Conservation (phyloP, 805 yeast species). For the Metschnikowia reukaufii region DNA sequence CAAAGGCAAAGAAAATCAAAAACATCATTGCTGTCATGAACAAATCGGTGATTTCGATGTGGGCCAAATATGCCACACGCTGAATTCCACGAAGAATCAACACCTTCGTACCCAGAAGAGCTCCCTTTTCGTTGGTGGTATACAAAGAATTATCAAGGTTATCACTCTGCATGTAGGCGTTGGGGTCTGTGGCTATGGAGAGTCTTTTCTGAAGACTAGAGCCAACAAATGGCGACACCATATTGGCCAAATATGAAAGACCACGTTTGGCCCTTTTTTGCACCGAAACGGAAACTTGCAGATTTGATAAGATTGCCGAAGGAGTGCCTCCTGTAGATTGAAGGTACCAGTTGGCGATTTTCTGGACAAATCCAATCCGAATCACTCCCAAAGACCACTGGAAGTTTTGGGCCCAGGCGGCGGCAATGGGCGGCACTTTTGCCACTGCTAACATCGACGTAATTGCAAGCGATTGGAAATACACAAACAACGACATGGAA, state of each 20-base stretch:
- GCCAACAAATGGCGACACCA: not conserved
- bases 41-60: constrained; percentile 81
- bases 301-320: constrained; percentile 68
- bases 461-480: constrained; percentile 90
- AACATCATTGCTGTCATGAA: constrained; percentile 86
- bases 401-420: constrained; percentile 97
- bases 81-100: constrained; percentile 87
- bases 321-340: constrained; percentile 92
- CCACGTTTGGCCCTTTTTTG: constrained; percentile 43
- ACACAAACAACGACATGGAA: constrained; percentile 86
- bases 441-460: constrained; percentile 95
- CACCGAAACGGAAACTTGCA: constrained; percentile 78
- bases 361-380: constrained; percentile 71
- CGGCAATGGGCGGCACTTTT: constrained; percentile 92
- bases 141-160: constrained; percentile 49
- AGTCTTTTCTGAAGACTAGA: constrained; percentile 26
- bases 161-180: constrained; percentile 46
- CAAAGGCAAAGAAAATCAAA: constrained; percentile 73
- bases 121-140: constrained; percentile 69
- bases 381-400: constrained; percentile 95
- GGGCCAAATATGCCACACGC: constrained; percentile 82
- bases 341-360: constrained; percentile 87
- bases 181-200: constrained; percentile 39
- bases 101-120: constrained; percentile 61
- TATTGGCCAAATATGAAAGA: constrained; percentile 10